Evolutionary conservation across 1,284 basidiomycete species (phyloP), one percentile per base, ranked within the genome.

Genomic region (Fistulina hepatica): DNA sequence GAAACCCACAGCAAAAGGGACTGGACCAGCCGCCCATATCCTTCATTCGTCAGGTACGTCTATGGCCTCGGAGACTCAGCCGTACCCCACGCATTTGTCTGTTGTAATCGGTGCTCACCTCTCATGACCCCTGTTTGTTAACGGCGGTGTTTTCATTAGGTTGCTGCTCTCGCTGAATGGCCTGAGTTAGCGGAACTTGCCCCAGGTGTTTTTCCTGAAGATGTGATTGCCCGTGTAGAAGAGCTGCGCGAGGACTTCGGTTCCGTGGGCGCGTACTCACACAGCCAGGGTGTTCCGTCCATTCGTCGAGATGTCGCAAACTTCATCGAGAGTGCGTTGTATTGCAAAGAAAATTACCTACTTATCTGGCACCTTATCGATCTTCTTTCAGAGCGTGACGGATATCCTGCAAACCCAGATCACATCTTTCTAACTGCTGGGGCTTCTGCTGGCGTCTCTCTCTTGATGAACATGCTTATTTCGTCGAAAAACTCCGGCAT

Each of bases 1-100:
- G 94, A 7, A 98, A 98, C 57, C 94, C 94, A 1, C 94, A 98
- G 63, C 94, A 97, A 61, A 82, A 82, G 54, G 90, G 88, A 1
- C 70, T 98, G 31, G 81, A 97, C 58, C 95, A 98, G 59, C 76
- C 81, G 16, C 90, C 93, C 2, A 76, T 98, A 45, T 97, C 94
- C 6, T 98, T 90, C 60, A 76, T 80, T 52, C 72, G 94, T 44
- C 94, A 98, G 79, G 88, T 83, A 47, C 43, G 71, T 40, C 36
- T 36, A 40, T 34, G 6, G 7, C 37, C 27, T 22, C 11, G 6
- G 11, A 12, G 15, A 11, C 15, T 27, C 15, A 31, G 15, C 3
- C 10, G 5, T 24, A 30, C 27, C 35, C 40, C 30, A 45, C 33
- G 30, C n/a, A n/a, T n/a, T n/a, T n/a, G n/a, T n/a, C n/a, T n/a